These are phyloP conservation scores for Sporothrix dimorphospora DNA, from an alignment of 2,329 filamentous ascomycete species.

Conservation along the genomic window DNA sequence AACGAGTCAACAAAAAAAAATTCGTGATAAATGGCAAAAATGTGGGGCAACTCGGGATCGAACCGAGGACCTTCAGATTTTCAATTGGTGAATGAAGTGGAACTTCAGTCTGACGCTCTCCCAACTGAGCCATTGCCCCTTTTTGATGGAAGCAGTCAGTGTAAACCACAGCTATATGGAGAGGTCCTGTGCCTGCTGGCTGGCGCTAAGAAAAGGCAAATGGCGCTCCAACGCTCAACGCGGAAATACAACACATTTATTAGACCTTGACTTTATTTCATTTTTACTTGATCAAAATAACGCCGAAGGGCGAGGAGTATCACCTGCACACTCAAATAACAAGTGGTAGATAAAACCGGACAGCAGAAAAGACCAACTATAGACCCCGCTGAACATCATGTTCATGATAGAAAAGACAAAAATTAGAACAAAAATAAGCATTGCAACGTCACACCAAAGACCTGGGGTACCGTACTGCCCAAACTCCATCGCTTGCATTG, in stretches of 20 bases:
- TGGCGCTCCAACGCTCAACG: too few relatives aligned
- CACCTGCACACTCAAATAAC: too few relatives aligned
- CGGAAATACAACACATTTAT: too few relatives aligned
- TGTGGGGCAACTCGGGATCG: slow-evolving; percentile 30
- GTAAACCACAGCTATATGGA: background rate
- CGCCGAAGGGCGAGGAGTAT: too few relatives aligned
- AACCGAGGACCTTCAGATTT: slow-evolving; percentile 31
- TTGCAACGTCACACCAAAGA: background rate
- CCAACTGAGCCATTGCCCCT: slow-evolving; percentile 31
- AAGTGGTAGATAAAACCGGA: too few relatives aligned
- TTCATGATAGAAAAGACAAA: background rate
- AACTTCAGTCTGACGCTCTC: slow-evolving; percentile 30
- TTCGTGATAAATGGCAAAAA: background rate
- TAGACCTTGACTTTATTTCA: background rate
- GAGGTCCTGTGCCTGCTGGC: background rate
- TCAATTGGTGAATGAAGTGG: background rate
- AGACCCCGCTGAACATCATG: background rate
- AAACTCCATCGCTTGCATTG: background rate
- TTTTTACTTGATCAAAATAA: background rate
- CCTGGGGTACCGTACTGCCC: background rate
- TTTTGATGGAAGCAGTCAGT: background rate
- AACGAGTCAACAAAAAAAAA: background rate
- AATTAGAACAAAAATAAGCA: background rate
- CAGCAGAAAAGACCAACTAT: too few relatives aligned
- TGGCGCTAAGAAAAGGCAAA: background rate